These are phyloP conservation scores for Echites panduratus DNA, from an alignment of 257 asterid genomes.

Conservation along the genomic window DNA sequence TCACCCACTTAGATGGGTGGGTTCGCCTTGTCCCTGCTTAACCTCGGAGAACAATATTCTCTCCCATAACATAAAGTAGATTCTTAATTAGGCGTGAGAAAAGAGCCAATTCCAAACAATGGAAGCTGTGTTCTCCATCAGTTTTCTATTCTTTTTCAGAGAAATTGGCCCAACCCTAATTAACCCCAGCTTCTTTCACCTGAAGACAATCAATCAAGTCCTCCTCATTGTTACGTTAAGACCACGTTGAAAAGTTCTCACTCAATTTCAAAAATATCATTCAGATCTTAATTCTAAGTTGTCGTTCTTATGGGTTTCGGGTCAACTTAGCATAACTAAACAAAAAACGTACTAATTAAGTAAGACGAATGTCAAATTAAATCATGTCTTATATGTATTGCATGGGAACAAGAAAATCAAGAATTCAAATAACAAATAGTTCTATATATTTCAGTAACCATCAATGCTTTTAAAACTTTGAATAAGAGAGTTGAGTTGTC, in stretches of 20 bases:
- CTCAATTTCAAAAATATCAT: no score
- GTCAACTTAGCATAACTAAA: no score
- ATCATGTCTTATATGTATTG: no score
- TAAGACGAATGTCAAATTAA: no score
- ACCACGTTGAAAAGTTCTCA: neutral
- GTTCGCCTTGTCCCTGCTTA: neutral
- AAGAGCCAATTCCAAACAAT: neutral
- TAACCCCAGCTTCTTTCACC: neutral
- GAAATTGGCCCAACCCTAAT: neutral
- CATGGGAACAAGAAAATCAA: no score
- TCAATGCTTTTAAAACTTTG: neutral
- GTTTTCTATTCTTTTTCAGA: neutral
- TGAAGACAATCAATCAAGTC: neutral
- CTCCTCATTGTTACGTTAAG: neutral
- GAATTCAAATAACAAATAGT: no score
- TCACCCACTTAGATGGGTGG: neutral
- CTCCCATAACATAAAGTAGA: neutral
- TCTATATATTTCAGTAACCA: neutral
- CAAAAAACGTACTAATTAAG: no score
- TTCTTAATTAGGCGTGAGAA: neutral
- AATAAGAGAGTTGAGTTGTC: neutral
- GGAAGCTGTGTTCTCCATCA: neutral
- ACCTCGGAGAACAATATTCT: constrained; percentile 1
- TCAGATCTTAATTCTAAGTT: no score
- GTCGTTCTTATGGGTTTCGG: no score